These are phyloP conservation scores for Anisodus acutangulus DNA, from an alignment of 257 asterid genomes.

Conservation along the genomic window DNA sequence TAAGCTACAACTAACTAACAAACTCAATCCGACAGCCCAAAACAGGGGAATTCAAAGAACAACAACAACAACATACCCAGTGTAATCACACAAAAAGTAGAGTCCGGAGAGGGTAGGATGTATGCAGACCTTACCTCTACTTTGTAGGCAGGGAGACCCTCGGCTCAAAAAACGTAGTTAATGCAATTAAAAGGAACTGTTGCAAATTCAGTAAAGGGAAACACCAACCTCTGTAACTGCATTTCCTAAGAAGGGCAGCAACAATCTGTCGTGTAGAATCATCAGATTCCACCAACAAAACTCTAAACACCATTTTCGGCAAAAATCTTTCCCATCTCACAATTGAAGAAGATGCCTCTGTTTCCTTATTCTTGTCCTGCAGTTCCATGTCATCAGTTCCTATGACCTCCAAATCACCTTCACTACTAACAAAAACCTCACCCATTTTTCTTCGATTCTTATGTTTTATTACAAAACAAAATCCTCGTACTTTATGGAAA, in stretches of 20 bases:
- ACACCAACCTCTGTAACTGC: constrained; percentile 82
- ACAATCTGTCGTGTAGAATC: constrained; percentile 96
- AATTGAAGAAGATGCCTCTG: constrained; percentile 30
- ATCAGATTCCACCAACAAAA: constrained; percentile 88
- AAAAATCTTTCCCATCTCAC: constrained; percentile 88
- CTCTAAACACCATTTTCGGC: constrained; percentile 76
- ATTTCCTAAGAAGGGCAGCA: constrained; percentile 92
- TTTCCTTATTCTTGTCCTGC: constrained; percentile 32
- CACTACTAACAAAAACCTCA: constrained; percentile 62
- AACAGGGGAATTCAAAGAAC: neutral
- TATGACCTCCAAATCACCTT: constrained; percentile 41
- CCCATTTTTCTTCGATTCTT: constrained; percentile 52
- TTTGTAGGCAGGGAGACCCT: too few relatives aligned
- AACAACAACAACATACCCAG: too few relatives aligned
- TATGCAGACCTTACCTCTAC: too few relatives aligned
- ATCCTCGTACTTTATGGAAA: constrained; percentile 15
- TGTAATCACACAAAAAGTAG: too few relatives aligned
- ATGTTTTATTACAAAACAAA: neutral
- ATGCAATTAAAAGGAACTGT: neutral
- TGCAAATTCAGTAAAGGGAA: neutral
- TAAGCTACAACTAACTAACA: neutral
- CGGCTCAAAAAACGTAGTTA: too few relatives aligned
- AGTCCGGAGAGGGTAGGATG: too few relatives aligned
- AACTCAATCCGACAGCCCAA: neutral
- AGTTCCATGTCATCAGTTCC: constrained; percentile 39